phyloP scores from a whole-genome alignment of 2,329 filamentous ascomycete species.

The Aaosphaeria pasadenensis region DNA sequence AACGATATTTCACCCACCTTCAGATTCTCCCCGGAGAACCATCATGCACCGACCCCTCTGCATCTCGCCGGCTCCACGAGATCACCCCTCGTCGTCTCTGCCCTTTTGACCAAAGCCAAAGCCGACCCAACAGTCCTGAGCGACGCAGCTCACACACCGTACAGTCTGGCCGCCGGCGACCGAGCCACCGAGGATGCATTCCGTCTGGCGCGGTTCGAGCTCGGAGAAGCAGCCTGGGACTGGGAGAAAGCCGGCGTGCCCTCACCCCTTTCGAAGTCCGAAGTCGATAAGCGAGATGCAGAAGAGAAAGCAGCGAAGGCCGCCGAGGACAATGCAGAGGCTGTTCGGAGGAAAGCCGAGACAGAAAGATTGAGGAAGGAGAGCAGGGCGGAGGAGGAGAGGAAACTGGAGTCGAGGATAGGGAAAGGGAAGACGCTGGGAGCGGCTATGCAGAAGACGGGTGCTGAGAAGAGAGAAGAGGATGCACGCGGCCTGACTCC shows the following conservation, averaged over 20 bases:
- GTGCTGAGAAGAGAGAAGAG: conserved; percentile 77
- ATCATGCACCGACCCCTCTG: conserved; percentile 79
- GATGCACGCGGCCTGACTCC: conserved; percentile 81
- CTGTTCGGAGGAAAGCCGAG: conserved; percentile 68
- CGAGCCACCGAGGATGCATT: conserved; percentile 86
- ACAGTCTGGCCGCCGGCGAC: conserved; percentile 83
- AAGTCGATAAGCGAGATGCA: conserved; percentile 67
- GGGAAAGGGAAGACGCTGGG: conserved; percentile 54
- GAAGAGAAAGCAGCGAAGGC: conserved; percentile 68
- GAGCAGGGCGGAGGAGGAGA: conserved; percentile 48
- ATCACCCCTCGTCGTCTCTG: conserved; percentile 70
- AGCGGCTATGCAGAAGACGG: conserved; percentile 63
- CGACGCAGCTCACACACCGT: conserved; percentile 75
- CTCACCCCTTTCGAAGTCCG: conserved; percentile 63
- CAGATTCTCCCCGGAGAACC: conserved; percentile 67
- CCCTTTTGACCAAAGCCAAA: conserved; percentile 70
- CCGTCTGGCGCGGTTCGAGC: conserved; percentile 76
- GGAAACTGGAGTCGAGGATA: conserved; percentile 49
- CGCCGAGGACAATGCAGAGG: conserved; percentile 59
- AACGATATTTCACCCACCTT: conserved; percentile 73
- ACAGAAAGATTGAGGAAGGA: conserved; percentile 66
- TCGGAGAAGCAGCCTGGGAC: conserved; percentile 73
- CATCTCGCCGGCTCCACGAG: conserved; percentile 84
- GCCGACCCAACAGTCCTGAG: conserved; percentile 67
- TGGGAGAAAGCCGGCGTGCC: conserved; percentile 79